A percentile compares a stretch with the other conserved stretches of the same genome.
Evolutionary conservation across 1,284 basidiomycete genomes (phyloP).

Genomic region (Bjerkandera adusta): DNA sequence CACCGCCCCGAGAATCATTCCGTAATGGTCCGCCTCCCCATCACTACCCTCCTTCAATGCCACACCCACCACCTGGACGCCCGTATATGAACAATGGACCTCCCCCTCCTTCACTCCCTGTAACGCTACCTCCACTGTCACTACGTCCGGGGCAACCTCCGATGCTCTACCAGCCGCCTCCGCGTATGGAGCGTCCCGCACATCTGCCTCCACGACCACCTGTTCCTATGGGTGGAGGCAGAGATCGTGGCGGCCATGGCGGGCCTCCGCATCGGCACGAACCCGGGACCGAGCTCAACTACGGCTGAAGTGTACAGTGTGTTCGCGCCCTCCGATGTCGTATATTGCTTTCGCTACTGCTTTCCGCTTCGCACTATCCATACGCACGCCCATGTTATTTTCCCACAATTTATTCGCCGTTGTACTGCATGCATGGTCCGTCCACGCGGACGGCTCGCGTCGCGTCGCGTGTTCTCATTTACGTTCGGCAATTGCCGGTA

Average conservation of each 20-base stretch:
- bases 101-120: slow-evolving; percentile 6
- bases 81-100: no score
- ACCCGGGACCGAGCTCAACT: slow-evolving; percentile 25
- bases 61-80: not conserved
- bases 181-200: slow-evolving; percentile 16
- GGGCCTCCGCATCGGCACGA: slow-evolving; percentile 18
- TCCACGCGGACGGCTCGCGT: no score
- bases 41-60: not conserved
- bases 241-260: slow-evolving; percentile 16
- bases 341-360: slow-evolving; percentile 9
- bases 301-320: slow-evolving; percentile 24
- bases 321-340: not conserved
- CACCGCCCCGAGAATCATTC: slow-evolving; percentile 30
- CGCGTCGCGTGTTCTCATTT: no score
- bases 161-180: slow-evolving; percentile 18
- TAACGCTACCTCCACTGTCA: slow-evolving; percentile 10
- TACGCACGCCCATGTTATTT: no score
- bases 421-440: slow-evolving; percentile 1
- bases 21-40: slow-evolving; percentile 21
- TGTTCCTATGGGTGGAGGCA: slow-evolving; percentile 20
- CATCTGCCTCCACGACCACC: slow-evolving; percentile 29
- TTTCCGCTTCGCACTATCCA: not conserved
- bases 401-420: not conserved
- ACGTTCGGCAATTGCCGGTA: no score
- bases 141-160: slow-evolving; percentile 21